phyloP scores from a whole-genome alignment of 139 green algal species.

The Cymbomonas tetramitiformis region DNA sequence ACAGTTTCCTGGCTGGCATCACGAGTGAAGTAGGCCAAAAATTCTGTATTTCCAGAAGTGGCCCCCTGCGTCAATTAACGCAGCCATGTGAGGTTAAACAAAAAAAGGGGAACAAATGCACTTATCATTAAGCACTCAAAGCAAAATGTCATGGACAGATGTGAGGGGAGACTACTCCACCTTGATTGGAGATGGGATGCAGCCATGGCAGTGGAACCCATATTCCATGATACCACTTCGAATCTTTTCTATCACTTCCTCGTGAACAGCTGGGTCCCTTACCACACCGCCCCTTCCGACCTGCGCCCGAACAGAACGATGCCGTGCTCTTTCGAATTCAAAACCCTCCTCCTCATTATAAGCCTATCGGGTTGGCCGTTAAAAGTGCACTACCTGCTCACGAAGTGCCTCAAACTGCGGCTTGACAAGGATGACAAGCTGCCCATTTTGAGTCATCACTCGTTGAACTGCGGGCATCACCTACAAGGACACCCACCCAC shows the following conservation, averaged over 20 bases:
- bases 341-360: slow-evolving; percentile 18
- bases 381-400: no score
- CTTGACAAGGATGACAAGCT: slow-evolving; percentile 84
- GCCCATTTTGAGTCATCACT: slow-evolving; percentile 33
- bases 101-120: no score
- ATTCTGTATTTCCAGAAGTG: slow-evolving; percentile 12
- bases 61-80: no score
- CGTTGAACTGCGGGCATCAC: slow-evolving; percentile 42
- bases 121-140: no score
- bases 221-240: not conserved
- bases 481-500: slow-evolving; percentile 2
- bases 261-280: slow-evolving; percentile 30
- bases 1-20: no score
- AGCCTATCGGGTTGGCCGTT: no score
- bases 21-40: slow-evolving; percentile 12
- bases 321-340: not conserved
- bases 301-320: no score
- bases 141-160: no score
- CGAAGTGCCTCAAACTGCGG: slow-evolving; percentile 90
- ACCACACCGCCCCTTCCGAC: slow-evolving; percentile 67
- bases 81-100: no score
- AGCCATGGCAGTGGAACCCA: not conserved
- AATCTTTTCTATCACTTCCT: slow-evolving; percentile 14
- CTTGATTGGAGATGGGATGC: slow-evolving; percentile 11
- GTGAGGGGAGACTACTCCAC: no score